A percentile compares a stretch with the other conserved stretches of the same genome.
These are phyloP conservation scores for Gnetum montanum DNA, from an alignment of 75 land plant genomes.

Conservation along the genomic window DNA sequence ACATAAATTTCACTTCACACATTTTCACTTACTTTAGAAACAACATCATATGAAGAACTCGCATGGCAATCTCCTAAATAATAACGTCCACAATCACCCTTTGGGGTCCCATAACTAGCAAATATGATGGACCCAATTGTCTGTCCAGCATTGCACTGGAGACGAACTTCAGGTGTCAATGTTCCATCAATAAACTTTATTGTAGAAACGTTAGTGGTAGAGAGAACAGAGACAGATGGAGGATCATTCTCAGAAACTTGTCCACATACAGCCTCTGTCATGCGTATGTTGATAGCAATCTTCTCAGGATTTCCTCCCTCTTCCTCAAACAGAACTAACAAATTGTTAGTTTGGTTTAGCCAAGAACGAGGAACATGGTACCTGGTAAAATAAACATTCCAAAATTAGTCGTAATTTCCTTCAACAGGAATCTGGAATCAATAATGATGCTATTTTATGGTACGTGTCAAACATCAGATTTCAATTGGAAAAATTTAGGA, in stretches of 20 bases:
- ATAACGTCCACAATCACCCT: slow-evolving; percentile 28
- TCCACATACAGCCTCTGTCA: slow-evolving; percentile 19
- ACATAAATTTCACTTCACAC: background rate
- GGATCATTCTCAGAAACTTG: slow-evolving; percentile 19
- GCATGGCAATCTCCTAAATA: slow-evolving; percentile 26
- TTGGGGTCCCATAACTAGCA: slow-evolving; percentile 36
- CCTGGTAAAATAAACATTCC: background rate
- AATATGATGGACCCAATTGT: slow-evolving; percentile 17
- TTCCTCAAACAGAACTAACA: slow-evolving; percentile 38
- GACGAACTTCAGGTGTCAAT: slow-evolving; percentile 10
- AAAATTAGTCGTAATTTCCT: background rate
- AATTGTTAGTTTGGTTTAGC: slow-evolving; percentile 17
- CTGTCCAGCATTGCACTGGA: slow-evolving; percentile 19
- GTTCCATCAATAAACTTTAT: slow-evolving; percentile 1
- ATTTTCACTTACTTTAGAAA: slow-evolving; percentile 15
- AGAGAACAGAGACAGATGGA: slow-evolving; percentile 8
- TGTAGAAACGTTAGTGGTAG: background rate
- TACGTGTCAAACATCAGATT: no score
- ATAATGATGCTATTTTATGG: no score
- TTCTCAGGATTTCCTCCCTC: slow-evolving; percentile 26
- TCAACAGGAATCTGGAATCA: background rate
- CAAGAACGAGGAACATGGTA: slow-evolving; percentile 33
- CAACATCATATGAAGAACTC: slow-evolving; percentile 9
- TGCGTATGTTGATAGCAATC: slow-evolving; percentile 16
- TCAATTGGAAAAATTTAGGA: no score